phyloP scores from a whole-genome alignment of 805 yeast genomes.

The Monosporozyma aerobia region DNA sequence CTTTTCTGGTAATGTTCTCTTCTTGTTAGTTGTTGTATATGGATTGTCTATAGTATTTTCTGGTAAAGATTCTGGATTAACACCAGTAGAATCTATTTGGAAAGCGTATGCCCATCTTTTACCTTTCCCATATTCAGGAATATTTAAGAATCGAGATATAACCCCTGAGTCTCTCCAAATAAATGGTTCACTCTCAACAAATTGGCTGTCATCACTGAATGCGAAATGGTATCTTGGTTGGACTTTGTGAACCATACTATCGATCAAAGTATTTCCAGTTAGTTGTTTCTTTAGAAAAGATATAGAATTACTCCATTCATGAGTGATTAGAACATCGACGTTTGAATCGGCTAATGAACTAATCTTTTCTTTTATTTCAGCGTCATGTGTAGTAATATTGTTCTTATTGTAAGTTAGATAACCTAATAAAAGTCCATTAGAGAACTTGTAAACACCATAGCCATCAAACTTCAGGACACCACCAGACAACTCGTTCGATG shows the following conservation, averaged over 20 bases:
- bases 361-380: constrained; percentile 17
- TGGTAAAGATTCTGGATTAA: constrained; percentile 13
- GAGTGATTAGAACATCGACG: constrained; percentile 50
- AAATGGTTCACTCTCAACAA: constrained; percentile 50
- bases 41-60: constrained; percentile 15
- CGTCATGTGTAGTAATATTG: constrained; percentile 15
- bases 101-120: constrained; percentile 74
- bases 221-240: constrained; percentile 65
- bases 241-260: constrained; percentile 34
- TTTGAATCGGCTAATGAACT: constrained; percentile 8
- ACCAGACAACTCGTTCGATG: neutral
- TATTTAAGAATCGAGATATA: constrained; percentile 54
- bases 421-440: constrained; percentile 41
- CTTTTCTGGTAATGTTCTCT: constrained; percentile 3
- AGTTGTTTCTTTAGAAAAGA: constrained; percentile 37
- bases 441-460: constrained; percentile 32
- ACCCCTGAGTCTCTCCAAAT: constrained; percentile 39
- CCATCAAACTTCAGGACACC: constrained; percentile 28
- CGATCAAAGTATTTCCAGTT: constrained; percentile 38
- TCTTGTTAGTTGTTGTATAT: constrained; percentile 1
- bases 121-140: constrained; percentile 48
- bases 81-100: constrained; percentile 29
- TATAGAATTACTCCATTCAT: constrained; percentile 51
- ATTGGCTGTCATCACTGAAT: constrained; percentile 34
- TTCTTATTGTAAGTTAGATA: constrained; percentile 31